Evolutionary conservation across 331 rosid genomes (phyloP).

Genomic region (Dryas integrifolia): DNA sequence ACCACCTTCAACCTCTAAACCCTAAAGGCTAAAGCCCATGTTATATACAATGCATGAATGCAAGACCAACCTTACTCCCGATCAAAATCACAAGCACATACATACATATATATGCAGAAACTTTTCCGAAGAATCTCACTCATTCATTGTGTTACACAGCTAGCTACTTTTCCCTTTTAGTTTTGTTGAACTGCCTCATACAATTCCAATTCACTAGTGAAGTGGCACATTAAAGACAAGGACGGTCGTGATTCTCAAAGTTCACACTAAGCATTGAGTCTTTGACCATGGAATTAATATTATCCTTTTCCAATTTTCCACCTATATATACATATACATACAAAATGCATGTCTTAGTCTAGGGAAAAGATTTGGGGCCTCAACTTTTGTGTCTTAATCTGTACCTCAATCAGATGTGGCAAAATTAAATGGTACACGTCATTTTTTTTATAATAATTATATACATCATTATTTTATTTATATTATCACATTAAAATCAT

Average conservation of each 20-base stretch:
- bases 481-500: too few relatives aligned
- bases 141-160: not conserved
- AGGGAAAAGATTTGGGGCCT: too few relatives aligned
- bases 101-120: too few relatives aligned
- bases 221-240: not conserved
- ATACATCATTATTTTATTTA: too few relatives aligned
- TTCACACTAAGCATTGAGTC: not conserved
- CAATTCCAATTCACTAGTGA: not conserved
- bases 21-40: not conserved
- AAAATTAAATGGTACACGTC: too few relatives aligned
- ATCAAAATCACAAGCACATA: not conserved
- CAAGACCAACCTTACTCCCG: not conserved
- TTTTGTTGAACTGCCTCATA: not conserved
- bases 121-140: not conserved
- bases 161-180: not conserved
- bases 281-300: not conserved
- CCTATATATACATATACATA: not conserved
- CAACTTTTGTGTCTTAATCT: too few relatives aligned
- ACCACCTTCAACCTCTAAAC: not conserved
- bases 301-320: not conserved
- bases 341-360: too few relatives aligned
- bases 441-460: too few relatives aligned
- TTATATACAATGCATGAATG: too few relatives aligned
- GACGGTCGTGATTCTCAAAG: not conserved
- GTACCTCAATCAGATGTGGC: too few relatives aligned